Evolutionary conservation across 2,329 filamentous ascomycete genomes (phyloP).

Genomic region (Colletotrichum falcatum): DNA sequence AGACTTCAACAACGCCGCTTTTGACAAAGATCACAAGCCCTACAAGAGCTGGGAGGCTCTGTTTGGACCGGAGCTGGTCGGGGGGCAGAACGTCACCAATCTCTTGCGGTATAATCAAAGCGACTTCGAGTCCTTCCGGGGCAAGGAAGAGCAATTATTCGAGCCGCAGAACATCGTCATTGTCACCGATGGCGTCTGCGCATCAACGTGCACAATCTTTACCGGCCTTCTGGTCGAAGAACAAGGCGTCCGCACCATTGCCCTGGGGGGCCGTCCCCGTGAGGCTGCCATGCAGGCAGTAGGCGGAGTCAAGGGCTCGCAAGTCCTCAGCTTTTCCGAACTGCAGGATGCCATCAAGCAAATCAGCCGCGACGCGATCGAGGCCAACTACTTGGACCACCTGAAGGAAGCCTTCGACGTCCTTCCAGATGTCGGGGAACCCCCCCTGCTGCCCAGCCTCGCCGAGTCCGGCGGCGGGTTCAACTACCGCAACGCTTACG

Average conservation of each 20-base stretch:
- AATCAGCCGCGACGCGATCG: slow-evolving; percentile 16
- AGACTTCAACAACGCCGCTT: slow-evolving; percentile 17
- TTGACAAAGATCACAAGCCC: slow-evolving; percentile 47
- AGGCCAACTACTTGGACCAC: slow-evolving; percentile 19
- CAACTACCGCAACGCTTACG: slow-evolving; percentile 56
- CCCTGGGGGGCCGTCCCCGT: slow-evolving; percentile 67
- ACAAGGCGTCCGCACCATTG: slow-evolving; percentile 66
- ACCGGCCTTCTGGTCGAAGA: slow-evolving; percentile 64
- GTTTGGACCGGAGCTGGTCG: slow-evolving; percentile 19
- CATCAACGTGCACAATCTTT: slow-evolving; percentile 71
- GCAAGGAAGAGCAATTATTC: slow-evolving; percentile 45
- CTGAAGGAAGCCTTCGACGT: neutral
- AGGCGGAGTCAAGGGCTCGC: slow-evolving; percentile 68
- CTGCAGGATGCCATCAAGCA: slow-evolving; percentile 38
- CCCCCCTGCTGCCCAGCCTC: slow-evolving; percentile 33
- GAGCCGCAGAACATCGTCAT: slow-evolving; percentile 55
- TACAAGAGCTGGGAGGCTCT: slow-evolving; percentile 46
- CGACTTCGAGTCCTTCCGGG: slow-evolving; percentile 1
- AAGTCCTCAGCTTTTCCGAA: slow-evolving; percentile 49
- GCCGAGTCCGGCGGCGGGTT: slow-evolving; percentile 59
- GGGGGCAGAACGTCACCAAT: slow-evolving; percentile 30
- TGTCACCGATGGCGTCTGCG: slow-evolving; percentile 68
- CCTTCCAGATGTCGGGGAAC: slow-evolving; percentile 15
- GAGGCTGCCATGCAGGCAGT: slow-evolving; percentile 65
- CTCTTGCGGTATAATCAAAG: slow-evolving; percentile 27